Base-by-base conservation (phyloP, 2,329 filamentous ascomycete genomes). In the Exophiala sp. region DNA sequence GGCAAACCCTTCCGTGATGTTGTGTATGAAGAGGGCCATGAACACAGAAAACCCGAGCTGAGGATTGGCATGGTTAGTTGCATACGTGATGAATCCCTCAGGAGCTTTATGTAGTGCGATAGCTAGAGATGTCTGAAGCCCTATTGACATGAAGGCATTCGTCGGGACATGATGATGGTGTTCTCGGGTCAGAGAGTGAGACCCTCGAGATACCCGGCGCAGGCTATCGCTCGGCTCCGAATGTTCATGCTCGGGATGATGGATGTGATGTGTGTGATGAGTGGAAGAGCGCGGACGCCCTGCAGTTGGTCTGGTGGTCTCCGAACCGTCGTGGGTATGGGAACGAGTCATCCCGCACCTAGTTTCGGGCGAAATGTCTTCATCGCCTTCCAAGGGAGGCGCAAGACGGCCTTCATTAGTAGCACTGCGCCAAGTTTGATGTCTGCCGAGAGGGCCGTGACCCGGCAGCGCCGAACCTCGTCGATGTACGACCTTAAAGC, bases 71-170 rank as follows among this genome's bases (percentile, higher is more conserved):
- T 98, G 93, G 68, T 97, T 98, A 8, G 93, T 96, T 8, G 93
- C 91, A 66, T 94, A 98, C 1, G 91, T 97, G 60, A 98, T 84
- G 68, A 84, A 84, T 32, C 81, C 81, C 66, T 85, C 93, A 1
- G 93, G 93, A 29, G 97, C 85, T 66, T 98, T 98, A 73, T 98
- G 93, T 1, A 98, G 74, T 6, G 91, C 89, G 56, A 98, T 97
- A 4, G 93, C 93, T 43, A 96, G 83, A 13, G 88, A 91, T 0
- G 93, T 97, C 68, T 98, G 93, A 1, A 98, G 79, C n/a, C 93
- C 90, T 53, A 97, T 93, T 45, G 87, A 87, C 55, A 97, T 75
- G 66, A 96, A 98, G 4, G 88, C 88, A 63, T 97, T 97, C 55
- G 87, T 83, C 0, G 91, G 88, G 2, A 97, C 91, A 66, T 98